Base-by-base conservation (phyloP, 129 eudicot species). In the Lactuca saligna region DNA sequence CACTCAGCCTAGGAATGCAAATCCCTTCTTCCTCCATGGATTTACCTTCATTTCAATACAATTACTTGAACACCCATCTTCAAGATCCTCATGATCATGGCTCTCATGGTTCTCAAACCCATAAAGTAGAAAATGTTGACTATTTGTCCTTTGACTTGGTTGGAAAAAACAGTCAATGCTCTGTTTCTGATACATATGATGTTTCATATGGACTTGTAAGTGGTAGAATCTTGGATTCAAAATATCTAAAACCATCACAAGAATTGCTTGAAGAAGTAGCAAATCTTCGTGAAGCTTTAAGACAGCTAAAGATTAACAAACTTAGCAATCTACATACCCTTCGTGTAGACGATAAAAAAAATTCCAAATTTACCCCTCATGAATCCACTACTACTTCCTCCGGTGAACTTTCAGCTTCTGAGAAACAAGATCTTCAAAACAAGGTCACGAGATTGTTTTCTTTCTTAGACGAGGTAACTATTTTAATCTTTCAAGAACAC, bases 381-480 rank as follows among this genome's bases (percentile, higher is more conserved):
- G 92, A 80, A 65, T 79, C 83, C n/a, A 60, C 79, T 20, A 76
- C 64, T 12, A 77, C 66, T 29, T 75, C 82, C 61, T 63, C 86
- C 12, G 71, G 16, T 65, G 96, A 87, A 66, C 83, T 89, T 75
- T 84, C 91, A 4, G 74, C 91, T 58, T 71, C 86, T 32, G 98
- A 86, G 71, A 81, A 85, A 42, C 89, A 86, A 76, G 91, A 89
- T 50, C 59, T 89, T 51, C 91, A 84, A 48, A 85, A 79, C 82
- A 92, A 92, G 77, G 58, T 92, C 65, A 82, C 82, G 7, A 86
- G 84, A 61, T 82, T 92, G 63, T 80, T 71, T 32, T 73, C 91
- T 51, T 76, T 92, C 86, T 78, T 92, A 79, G 95, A 92, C 66
- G 96, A 89, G 95, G 98, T 89, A 76, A 71, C 14, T 46, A 10